Conservation (phyloP, 1,139 yeast genomes). For the Nakaseomyces kungkrabaensis region DNA sequence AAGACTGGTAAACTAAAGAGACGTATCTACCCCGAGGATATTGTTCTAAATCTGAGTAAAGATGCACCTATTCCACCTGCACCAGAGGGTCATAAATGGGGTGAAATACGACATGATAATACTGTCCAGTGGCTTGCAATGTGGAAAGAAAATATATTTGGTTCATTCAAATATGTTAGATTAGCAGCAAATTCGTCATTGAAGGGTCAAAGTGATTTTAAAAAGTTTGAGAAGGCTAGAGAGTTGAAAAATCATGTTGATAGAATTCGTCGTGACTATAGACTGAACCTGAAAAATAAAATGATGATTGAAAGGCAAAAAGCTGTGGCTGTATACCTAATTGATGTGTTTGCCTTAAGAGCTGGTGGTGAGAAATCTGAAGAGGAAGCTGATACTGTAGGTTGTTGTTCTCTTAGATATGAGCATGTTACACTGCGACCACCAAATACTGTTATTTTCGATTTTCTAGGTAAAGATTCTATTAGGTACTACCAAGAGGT, state of each 20-base stretch:
- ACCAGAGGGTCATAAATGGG: slow-evolving; percentile 87
- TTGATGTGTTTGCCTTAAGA: slow-evolving; percentile 91
- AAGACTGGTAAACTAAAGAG: slow-evolving; percentile 82
- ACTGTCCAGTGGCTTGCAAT: slow-evolving; percentile 93
- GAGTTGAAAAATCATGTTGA: slow-evolving; percentile 67
- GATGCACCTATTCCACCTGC: slow-evolving; percentile 69
- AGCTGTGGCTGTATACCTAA: slow-evolving; percentile 88
- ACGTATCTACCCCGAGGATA: slow-evolving; percentile 82
- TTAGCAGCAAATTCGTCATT: slow-evolving; percentile 86
- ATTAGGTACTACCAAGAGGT: slow-evolving; percentile 88
- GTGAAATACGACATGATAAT: slow-evolving; percentile 76
- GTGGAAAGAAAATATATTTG: slow-evolving; percentile 92
- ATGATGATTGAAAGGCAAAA: slow-evolving; percentile 82
- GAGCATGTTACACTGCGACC: slow-evolving; percentile 84
- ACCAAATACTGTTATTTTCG: slow-evolving; percentile 82
- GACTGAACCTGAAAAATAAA: slow-evolving; percentile 56
- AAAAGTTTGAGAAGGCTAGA: slow-evolving; percentile 89
- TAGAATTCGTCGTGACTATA: slow-evolving; percentile 66
- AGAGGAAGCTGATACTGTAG: slow-evolving; percentile 97
- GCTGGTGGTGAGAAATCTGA: slow-evolving; percentile 98
- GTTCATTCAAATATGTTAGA: slow-evolving; percentile 75
- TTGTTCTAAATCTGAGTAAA: slow-evolving; percentile 71
- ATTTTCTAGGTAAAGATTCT: slow-evolving; percentile 92
- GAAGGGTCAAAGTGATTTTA: slow-evolving; percentile 84
- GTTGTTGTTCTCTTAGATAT: slow-evolving; percentile 86